Percentiles rank a stretch among this genome's conserved stretches.
phyloP scores from a whole-genome alignment of 495 filamentous ascomycete genomes.

The Penicillium bialowiezense region DNA sequence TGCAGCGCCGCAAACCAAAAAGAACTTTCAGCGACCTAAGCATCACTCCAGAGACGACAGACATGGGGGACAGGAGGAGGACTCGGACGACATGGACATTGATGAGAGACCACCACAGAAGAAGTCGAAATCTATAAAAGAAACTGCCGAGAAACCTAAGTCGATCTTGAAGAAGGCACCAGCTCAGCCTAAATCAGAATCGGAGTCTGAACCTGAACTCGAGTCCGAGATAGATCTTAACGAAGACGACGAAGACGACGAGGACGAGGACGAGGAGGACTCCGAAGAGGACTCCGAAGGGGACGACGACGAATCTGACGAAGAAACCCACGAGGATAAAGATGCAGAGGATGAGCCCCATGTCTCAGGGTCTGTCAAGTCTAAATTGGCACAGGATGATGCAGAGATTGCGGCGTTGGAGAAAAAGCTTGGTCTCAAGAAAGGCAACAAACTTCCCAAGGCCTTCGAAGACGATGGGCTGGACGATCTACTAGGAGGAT shows the following conservation, averaged over 20 bases:
- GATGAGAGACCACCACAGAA: constrained; percentile 6
- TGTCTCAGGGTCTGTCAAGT: constrained; percentile 58
- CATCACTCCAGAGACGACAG: constrained; percentile 14
- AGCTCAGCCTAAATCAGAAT: constrained; percentile 12
- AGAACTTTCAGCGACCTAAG: constrained; percentile 10
- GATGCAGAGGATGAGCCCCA: constrained; percentile 8
- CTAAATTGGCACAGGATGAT: constrained; percentile 69
- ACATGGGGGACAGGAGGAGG: constrained; percentile 14
- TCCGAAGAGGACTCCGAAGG: neutral
- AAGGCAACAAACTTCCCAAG: constrained; percentile 70
- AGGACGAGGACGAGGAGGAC: constrained; percentile 12
- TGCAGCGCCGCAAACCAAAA: constrained; percentile 14
- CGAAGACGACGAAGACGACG: constrained; percentile 21
- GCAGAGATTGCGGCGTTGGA: constrained; percentile 85
- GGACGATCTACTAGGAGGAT: constrained; percentile 70
- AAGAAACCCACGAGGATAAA: constrained; percentile 24
- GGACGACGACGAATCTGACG: constrained; percentile 9
- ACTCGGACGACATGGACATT: constrained; percentile 17
- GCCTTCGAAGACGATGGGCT: constrained; percentile 83
- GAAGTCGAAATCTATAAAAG: constrained; percentile 22
- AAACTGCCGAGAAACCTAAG: constrained; percentile 28
- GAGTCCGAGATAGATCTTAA: constrained; percentile 7
- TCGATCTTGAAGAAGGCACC: constrained; percentile 46
- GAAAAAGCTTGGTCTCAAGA: constrained; percentile 82
- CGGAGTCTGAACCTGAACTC: neutral